Base-by-base conservation (phyloP, 306 rosid genomes). In the Macrotyloma uniflorum region DNA sequence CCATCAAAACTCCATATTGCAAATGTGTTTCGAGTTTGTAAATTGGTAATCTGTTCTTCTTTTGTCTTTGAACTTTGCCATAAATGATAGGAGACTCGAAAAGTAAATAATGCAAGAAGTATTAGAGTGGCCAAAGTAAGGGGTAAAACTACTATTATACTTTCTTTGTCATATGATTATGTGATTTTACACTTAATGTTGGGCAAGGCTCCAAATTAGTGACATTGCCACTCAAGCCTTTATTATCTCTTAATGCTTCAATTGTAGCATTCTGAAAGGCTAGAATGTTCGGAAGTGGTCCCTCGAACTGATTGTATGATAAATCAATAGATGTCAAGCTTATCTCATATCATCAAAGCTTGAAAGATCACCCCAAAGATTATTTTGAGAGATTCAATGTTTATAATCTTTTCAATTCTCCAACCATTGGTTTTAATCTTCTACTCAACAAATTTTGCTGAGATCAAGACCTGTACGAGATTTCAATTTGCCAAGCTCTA, bases 251-350 rank as follows among this genome's bases (percentile, higher is more conserved):
- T 15, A 57, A 42, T 26, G 36, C 10, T 57, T 40, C 68, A 73
- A 42, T 55, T 57, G 55, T 8, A 58, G 43, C 68, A 16, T 42
- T 58, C 6, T 5, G 4, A 9, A 73, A 73, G 42, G 78, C 78
- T 38, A 0, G 4, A 58, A 23, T 57, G 42, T 40, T 58, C 40
- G 68, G 78, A 57, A 73, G 19, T 16, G 55, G 55, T 1, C 78
- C 68, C 23, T 23, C 30, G 1, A 73, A 16, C 16, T 73, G 42
- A 23, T 73, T 73, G 23, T 57, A 38, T 16, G 86, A 86, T 35
- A 79, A 70, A 62, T 79, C 76, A 72, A 85, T 54, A 30, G 4
- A 12, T 42, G 69, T 70, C 86, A 85, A 86, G 76, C 86, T 79
- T 47, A 71, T 19, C 84, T n/a, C 33, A 86, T 59, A n/a, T 45